These are phyloP conservation scores for Wickerhamiella shivajii DNA, from an alignment of 805 yeast species.

Conservation along the genomic window DNA sequence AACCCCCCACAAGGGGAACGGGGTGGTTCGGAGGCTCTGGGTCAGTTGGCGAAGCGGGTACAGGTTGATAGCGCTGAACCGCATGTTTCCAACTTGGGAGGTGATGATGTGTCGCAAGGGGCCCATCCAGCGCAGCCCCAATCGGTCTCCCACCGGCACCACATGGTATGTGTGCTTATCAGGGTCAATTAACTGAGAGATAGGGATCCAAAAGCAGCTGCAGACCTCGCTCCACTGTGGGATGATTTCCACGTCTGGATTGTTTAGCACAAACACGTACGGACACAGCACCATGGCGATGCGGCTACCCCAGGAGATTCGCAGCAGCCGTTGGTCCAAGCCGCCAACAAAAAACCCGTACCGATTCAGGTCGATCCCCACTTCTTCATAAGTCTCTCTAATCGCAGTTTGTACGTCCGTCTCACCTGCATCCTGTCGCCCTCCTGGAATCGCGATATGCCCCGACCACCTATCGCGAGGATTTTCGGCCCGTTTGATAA, in stretches of 20 bases:
- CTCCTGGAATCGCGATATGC: slow-evolving; percentile 30
- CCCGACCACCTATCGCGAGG: slow-evolving; percentile 29
- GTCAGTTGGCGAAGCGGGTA: slow-evolving; percentile 11
- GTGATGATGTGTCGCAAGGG: slow-evolving; percentile 9
- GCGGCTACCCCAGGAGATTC: slow-evolving; percentile 23
- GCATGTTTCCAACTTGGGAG: slow-evolving; percentile 19
- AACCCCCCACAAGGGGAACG: slow-evolving; percentile 27
- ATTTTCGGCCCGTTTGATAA: slow-evolving; percentile 26
- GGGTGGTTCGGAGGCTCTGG: too few species aligned
- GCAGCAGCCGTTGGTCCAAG: slow-evolving; percentile 24
- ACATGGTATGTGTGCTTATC: slow-evolving; percentile 10
- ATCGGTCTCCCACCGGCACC: slow-evolving; percentile 18
- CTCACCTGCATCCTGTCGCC: slow-evolving; percentile 26
- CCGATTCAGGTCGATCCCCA: slow-evolving; percentile 24
- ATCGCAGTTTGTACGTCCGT: slow-evolving; percentile 23
- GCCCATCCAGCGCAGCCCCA: slow-evolving; percentile 12
- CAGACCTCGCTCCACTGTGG: slow-evolving; percentile 26
- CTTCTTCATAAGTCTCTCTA: slow-evolving; percentile 28
- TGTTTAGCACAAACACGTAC: slow-evolving; percentile 22
- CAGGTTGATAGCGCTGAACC: slow-evolving; percentile 20
- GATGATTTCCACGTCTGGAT: slow-evolving; percentile 14
- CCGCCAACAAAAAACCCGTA: slow-evolving; percentile 23
- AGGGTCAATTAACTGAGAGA: slow-evolving; percentile 17
- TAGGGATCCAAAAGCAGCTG: slow-evolving; percentile 26
- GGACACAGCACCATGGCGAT: slow-evolving; percentile 25